Evolutionary conservation across 169 alveolate genomes (phyloP).

Genomic region (Eimeria praecox): DNA sequence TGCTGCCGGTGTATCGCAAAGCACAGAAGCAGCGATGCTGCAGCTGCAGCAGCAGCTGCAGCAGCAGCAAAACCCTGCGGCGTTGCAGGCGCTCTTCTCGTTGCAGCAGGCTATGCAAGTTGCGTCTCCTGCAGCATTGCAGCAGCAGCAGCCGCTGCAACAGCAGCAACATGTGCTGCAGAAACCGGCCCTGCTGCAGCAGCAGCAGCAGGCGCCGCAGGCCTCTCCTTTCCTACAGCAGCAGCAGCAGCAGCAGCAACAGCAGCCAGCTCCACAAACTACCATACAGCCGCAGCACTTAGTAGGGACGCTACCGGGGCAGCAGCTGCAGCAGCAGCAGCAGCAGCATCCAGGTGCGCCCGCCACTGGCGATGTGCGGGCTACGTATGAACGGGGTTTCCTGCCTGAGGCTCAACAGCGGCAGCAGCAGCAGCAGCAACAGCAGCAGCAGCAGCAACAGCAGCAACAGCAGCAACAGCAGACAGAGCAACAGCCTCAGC

Average conservation of each 20-base stretch:
- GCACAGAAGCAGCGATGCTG: background rate
- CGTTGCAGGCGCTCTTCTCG: conserved; percentile 36
- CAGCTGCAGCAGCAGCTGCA: conserved; percentile 72
- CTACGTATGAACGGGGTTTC: background rate
- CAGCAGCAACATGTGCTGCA: conserved; percentile 45
- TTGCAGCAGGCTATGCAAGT: conserved; percentile 55
- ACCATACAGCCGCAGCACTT: conserved; percentile 37
- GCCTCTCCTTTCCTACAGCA: background rate
- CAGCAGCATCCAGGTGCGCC: conserved; percentile 32
- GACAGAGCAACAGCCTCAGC: background rate
- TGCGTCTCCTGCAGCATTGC: background rate
- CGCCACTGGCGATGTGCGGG: background rate
- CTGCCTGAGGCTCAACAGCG: background rate
- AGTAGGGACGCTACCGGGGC: conserved; percentile 20
- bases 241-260: conserved; percentile 23
- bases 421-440: conserved; percentile 35
- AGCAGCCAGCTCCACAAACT: no score
- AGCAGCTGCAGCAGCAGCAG: conserved; percentile 45
- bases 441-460: conserved; percentile 23
- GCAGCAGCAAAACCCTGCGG: conserved; percentile 70
- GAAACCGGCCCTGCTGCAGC: conserved; percentile 17
- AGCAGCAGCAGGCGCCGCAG: conserved; percentile 20
- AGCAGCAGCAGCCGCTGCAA: conserved; percentile 33
- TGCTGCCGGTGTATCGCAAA: background rate
- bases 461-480: conserved; percentile 42